A percentile compares a stretch with the other conserved stretches of the same genome.
These are phyloP conservation scores for Rhodotorula sp. DNA, from an alignment of 1,284 basidiomycete genomes.

Conservation along the genomic window DNA sequence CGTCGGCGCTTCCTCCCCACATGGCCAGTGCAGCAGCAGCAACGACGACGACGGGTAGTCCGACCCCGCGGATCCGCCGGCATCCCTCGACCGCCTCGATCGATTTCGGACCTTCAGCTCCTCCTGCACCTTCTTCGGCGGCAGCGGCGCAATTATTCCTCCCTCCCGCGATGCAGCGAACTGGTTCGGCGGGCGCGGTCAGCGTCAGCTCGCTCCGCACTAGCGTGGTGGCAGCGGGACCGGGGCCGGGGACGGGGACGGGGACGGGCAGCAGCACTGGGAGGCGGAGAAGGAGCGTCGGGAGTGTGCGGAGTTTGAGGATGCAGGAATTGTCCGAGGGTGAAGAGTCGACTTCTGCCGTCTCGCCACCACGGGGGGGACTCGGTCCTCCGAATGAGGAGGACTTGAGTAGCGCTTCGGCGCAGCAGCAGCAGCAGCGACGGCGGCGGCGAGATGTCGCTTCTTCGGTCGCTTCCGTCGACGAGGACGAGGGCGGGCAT, in stretches of 20 bases:
- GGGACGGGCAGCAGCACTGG: neutral
- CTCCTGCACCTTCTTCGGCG: neutral
- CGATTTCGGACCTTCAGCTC: constrained; percentile 8
- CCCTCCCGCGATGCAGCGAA: constrained; percentile 1
- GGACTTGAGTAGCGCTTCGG: neutral
- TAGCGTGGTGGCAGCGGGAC: neutral
- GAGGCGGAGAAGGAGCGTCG: constrained; percentile 6
- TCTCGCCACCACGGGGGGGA: neutral
- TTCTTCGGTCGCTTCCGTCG: neutral
- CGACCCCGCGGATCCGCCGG: constrained; percentile 45
- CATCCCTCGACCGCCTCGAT: constrained; percentile 60
- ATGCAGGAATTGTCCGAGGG: constrained; percentile 48
- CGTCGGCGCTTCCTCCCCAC: constrained; percentile 1
- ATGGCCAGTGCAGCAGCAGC: constrained; percentile 47
- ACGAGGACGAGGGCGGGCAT: neutral
- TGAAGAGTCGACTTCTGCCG: neutral
- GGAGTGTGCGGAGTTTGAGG: constrained; percentile 71
- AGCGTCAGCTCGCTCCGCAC: neutral
- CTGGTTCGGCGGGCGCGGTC: neutral
- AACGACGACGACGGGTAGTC: constrained; percentile 55
- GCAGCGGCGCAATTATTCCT: neutral
- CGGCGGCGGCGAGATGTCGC: neutral
- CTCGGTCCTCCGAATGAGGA: neutral
- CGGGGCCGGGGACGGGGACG: constrained; percentile 46
- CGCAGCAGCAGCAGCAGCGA: too few relatives aligned